phyloP scores from a whole-genome alignment of 2,329 filamentous ascomycete genomes.

The Pseudogymnoascus sp. region DNA sequence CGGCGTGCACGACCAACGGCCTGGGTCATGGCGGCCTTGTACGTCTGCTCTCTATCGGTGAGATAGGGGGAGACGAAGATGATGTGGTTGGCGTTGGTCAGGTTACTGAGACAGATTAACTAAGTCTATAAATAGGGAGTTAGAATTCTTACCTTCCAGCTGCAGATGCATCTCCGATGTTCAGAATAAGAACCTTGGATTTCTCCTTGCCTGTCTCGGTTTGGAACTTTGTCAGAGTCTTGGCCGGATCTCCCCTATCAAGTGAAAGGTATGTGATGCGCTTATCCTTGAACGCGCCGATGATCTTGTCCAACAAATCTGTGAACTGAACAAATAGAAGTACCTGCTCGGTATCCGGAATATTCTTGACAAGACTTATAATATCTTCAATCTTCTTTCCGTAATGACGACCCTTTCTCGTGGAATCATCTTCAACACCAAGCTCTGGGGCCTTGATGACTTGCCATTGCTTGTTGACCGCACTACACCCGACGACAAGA shows the following conservation, averaged over 20 bases:
- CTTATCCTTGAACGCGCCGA: constrained; percentile 25
- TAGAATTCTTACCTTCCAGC: constrained; percentile 46
- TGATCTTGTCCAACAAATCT: constrained; percentile 34
- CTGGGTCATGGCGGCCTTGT: constrained; percentile 51
- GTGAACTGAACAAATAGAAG: constrained; percentile 48
- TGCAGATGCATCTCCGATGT: constrained; percentile 47
- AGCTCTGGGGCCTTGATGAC: constrained; percentile 33
- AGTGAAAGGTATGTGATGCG: constrained; percentile 31
- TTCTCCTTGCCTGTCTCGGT: constrained; percentile 26
- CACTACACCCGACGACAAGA: constrained; percentile 32
- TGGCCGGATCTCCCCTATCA: constrained; percentile 23
- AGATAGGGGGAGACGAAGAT: constrained; percentile 53
- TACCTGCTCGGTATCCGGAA: constrained; percentile 39
- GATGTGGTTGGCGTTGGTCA: constrained; percentile 55
- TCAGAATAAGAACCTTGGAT: constrained; percentile 47
- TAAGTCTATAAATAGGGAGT: background rate
- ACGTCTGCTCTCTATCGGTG: constrained; percentile 38
- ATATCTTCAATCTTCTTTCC: constrained; percentile 42
- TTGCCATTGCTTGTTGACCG: constrained; percentile 31
- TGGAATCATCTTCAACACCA: constrained; percentile 22
- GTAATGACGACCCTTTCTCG: constrained; percentile 23
- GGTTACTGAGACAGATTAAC: constrained; percentile 37
- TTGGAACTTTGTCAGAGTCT: constrained; percentile 35
- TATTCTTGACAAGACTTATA: constrained; percentile 33
- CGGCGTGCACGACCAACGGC: constrained; percentile 53